Base-by-base conservation (phyloP, 345 rosid genomes). In the Eutrema yunnanense region DNA sequence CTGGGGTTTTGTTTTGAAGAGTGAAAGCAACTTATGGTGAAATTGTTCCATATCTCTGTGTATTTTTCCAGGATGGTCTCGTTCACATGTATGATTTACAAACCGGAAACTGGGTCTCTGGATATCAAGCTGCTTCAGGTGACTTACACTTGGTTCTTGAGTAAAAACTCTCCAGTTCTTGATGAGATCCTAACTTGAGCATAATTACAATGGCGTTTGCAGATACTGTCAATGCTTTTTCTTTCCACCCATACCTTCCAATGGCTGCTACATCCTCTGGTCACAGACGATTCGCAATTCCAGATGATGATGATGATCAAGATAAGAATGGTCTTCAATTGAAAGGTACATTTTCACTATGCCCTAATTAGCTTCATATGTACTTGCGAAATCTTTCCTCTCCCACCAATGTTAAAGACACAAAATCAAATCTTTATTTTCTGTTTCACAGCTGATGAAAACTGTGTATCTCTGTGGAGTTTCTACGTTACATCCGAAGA, bases 231-330 rank as follows among this genome's bases (percentile, higher is more conserved):
- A 90, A 85, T 71, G 88, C 92, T 46, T 87, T 95, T 72, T 72
- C 95, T 60, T 94, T 91, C 84, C 98, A 94, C 65, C 98, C 98
- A 2, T 87, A 78, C 64, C 84, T 91, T 73, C 96, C 97, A 59
- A 84, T 90, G 94, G 97, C 99, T 59, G 90, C 90, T 71, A 80
- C 98, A 57, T 86, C 99, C 19, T 95, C 99, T 4, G 99, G 99
- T 33, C 98, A 95, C 71, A 82, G 99, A 54, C 82, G 97, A 60
- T 95, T 84, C 38, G 75, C 84, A 67, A 63, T 59, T 73, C 93
- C 90, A 0, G 88, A 85, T 72, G 92, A 60, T 72, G 92, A 60
- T 19, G 96, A 85, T 43, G 80, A 71, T 22, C 74, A 67, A 60
- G 84, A 67, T 46, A 61, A 68, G 22, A 84, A 76, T 48, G 66